Evolutionary conservation across 257 asterid genomes (phyloP).

Genomic region (Petunia axillaris): DNA sequence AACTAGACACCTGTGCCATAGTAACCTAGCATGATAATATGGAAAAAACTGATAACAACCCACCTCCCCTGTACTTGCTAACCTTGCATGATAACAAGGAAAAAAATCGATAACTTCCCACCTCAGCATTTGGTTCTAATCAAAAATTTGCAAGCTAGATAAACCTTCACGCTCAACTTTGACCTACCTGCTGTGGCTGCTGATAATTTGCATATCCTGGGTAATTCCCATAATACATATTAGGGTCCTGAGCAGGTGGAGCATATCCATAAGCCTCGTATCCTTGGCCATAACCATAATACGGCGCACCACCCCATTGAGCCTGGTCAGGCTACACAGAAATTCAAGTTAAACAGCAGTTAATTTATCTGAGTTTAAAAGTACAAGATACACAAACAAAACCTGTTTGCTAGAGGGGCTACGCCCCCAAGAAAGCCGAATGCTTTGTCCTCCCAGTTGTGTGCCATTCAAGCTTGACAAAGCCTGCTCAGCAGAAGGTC

Average conservation of each 20-base stretch:
- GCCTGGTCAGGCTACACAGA: constrained; percentile 53
- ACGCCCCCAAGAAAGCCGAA: constrained; percentile 97
- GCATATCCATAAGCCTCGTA: constrained; percentile 83
- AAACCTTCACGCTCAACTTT: constrained; percentile 3
- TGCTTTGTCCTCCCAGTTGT: constrained; percentile 68
- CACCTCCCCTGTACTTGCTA: not conserved
- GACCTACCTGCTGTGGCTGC: constrained; percentile 77
- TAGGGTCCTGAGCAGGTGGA: constrained; percentile 79
- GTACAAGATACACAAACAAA: not conserved
- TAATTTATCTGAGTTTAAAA: constrained; percentile 13
- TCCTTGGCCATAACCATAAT: constrained; percentile 73
- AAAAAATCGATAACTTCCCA: not conserved
- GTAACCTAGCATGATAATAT: not conserved
- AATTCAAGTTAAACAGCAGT: constrained; percentile 26
- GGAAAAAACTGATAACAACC: not conserved
- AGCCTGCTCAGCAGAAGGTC: constrained; percentile 83
- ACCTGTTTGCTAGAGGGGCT: constrained; percentile 93
- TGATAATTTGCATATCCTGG: constrained; percentile 81
- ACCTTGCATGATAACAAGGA: not conserved
- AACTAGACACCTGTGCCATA: not conserved
- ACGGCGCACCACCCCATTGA: constrained; percentile 60
- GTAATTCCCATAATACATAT: constrained; percentile 75
- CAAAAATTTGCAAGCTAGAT: not conserved
- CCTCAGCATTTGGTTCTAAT: not conserved
- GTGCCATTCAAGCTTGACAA: constrained; percentile 66